Base-by-base conservation (phyloP, 2,329 filamentous ascomycete species). In the Arthroderma uncinatum region DNA sequence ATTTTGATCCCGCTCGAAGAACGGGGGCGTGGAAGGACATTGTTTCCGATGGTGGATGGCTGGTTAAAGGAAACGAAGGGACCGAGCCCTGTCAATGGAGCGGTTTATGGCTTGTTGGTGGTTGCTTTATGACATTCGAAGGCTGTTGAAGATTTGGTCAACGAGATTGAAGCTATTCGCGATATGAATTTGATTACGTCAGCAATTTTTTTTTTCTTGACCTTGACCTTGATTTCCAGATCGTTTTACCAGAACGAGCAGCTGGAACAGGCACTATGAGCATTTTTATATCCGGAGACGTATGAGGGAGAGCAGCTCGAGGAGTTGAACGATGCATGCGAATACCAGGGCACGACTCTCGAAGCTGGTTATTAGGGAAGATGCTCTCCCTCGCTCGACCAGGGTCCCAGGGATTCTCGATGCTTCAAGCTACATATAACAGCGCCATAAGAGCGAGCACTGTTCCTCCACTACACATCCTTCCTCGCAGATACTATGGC, bases 11-110 rank as follows among this genome's bases (percentile, higher is more conserved):
- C 28, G 56, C 66, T 63, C 68, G 70, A 64, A 69, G 71, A 61
- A 72, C 64, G 53, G 70, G 63, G 48, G 64, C 64, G 61, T 67
- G 66, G 63, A 73, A 63, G 58, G 70, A 68, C 70, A 73, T 71
- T 62, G 53, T 44, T 44, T 1, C 25, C 14, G 53, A 6, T 25
- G 19, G 12, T 25, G 33, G 5, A n/a, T 10, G 10, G 23, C 10
- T 2, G n/a, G n/a, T 16, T 23, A 2, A 19, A 54, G 33, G 19
- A 7, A n/a, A 21, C 21, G 12, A 33, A 37, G 30, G n/a, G 36
- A 39, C 14, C n/a, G 10, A 50, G 44, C 44, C 44, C 28, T 50
- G 12, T 16, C 44, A 50, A 50, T 50, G 30, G 25, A 8, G 44
- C 16, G 44, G 44, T 28, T 30, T 50, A 44, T 33, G 44, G 44